Evolutionary conservation across 139 green algal species (phyloP), one percentile per base, ranked within the genome.

Genomic region (Micromonas commoda): DNA sequence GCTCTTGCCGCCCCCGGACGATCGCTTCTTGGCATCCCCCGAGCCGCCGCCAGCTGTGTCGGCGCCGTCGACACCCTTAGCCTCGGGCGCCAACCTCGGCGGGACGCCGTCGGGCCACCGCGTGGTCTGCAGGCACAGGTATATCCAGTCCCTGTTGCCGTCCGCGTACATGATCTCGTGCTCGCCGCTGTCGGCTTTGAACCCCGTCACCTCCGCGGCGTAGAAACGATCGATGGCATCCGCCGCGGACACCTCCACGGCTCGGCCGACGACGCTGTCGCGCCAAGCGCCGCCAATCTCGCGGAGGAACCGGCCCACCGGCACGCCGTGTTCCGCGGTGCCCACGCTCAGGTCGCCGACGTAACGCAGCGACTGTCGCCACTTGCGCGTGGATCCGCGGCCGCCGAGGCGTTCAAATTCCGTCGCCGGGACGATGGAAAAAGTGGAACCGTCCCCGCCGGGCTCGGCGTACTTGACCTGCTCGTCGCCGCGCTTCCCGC

Each of bases 111-210:
- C 72, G n/a, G 57, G 72, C 53, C 53, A 78, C 24, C 57, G 72
- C 1, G 34, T 70, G 20, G 60, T 39, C 26, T 69, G 29, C 53
- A 78, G 26, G 34, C 54, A 71, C 9, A 78, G 34, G 72, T 70
- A 69, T 23, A 78, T 52, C 54, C 72, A 69, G 5, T 78, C 52
- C 1, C 31, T 32, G 26, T 68, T 69, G 4, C 72, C 72, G 3
- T 78, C 72, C 16, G 51, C 26, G 33, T 78, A 78, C 2, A 68
- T 35, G 21, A 78, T 69, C 53, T 78, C 72, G 32, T 78, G 72
- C 34, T 78, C 72, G 2, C 72, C 72, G 53, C 32, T 69, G 19
- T 71, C 72, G 5, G 54, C 19, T 52, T 78, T 68, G 34, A 63
- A 78, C 31, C 16, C 39, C 24, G 61, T 68, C n/a, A 78, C 32